Conservation (phyloP, 139 green algal genomes). For the Picochlorum sp. region DNA sequence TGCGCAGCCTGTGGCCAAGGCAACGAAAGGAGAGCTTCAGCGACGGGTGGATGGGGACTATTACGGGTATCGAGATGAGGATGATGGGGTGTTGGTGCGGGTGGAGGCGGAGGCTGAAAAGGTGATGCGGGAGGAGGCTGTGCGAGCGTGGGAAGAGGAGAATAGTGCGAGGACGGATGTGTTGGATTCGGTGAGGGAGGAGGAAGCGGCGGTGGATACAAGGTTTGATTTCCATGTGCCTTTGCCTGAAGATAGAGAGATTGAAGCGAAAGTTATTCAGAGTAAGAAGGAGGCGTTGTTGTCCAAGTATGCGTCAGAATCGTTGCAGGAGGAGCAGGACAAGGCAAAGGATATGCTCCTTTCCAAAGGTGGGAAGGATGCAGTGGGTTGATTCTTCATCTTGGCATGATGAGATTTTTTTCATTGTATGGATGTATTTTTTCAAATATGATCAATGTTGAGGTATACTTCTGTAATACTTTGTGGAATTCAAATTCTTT, state of each 20-base stretch:
- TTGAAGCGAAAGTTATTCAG: constrained; percentile 81
- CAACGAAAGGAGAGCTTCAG: constrained; percentile 77
- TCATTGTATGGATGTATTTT: too few species aligned
- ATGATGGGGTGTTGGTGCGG: constrained; percentile 78
- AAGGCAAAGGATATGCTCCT: constrained; percentile 58
- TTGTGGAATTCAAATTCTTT: too few species aligned
- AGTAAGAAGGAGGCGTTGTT: constrained; percentile 90
- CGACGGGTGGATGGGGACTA: constrained; percentile 91
- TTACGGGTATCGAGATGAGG: constrained; percentile 94
- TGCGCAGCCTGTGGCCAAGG: constrained; percentile 31
- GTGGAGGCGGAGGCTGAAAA: constrained; percentile 69
- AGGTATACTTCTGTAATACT: too few species aligned
- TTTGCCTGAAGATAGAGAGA: constrained; percentile 84
- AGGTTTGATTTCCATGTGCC: constrained; percentile 89
- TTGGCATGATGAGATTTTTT: too few species aligned
- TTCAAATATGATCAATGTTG: too few species aligned
- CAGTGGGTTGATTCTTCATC: too few species aligned
- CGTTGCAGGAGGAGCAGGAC: constrained; percentile 61
- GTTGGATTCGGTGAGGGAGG: neutral
- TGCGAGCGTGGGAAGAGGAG: constrained; percentile 60
- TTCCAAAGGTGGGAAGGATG: too few species aligned
- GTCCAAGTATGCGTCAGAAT: constrained; percentile 67
- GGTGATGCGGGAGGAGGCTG: constrained; percentile 45
- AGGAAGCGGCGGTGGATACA: constrained; percentile 4
- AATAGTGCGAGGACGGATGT: constrained; percentile 7